phyloP scores from a whole-genome alignment of 2,329 filamentous ascomycete species.

The Parastagonospora nodorum region DNA sequence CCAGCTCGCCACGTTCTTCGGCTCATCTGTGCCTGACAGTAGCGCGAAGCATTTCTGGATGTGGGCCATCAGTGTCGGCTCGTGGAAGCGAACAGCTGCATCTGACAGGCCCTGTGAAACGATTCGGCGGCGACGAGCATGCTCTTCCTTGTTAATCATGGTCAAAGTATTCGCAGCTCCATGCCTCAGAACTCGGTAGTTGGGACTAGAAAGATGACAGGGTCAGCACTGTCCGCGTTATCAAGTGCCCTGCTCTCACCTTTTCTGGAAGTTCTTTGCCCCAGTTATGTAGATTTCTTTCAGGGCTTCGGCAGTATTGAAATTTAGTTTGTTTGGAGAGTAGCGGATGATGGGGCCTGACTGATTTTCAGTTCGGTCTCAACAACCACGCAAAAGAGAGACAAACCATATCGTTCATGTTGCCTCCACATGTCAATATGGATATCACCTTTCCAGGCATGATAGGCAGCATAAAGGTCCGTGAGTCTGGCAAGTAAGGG shows the following conservation, averaged over 20 bases:
- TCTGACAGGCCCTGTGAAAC: constrained; percentile 8
- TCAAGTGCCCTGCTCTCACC: constrained; percentile 8
- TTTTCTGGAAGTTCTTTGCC: constrained; percentile 3
- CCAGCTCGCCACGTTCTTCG: constrained; percentile 49
- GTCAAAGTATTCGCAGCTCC: constrained; percentile 16
- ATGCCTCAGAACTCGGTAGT: no score
- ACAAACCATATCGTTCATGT: constrained; percentile 17
- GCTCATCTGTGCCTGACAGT: no score
- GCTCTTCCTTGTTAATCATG: constrained; percentile 2
- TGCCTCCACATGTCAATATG: constrained; percentile 13
- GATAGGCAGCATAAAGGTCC: constrained; percentile 10
- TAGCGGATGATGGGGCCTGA: constrained; percentile 8
- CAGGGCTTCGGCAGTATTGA: constrained; percentile 2
- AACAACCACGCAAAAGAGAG: no score
- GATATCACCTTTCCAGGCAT: constrained; percentile 11
- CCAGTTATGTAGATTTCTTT: background rate
- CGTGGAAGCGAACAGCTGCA: constrained; percentile 1
- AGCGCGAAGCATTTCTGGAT: constrained; percentile 17
- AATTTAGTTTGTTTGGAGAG: background rate
- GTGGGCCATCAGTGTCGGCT: background rate
- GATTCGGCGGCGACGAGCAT: constrained; percentile 9
- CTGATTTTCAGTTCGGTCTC: no score
- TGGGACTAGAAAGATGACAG: no score
- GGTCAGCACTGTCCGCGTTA: constrained; percentile 10
- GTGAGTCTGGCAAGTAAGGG: constrained; percentile 17